A percentile compares a stretch with the other conserved stretches of the same genome.
Evolutionary conservation across 2,329 filamentous ascomycete genomes (phyloP).

Genomic region (Sodiomyces alkalinus): DNA sequence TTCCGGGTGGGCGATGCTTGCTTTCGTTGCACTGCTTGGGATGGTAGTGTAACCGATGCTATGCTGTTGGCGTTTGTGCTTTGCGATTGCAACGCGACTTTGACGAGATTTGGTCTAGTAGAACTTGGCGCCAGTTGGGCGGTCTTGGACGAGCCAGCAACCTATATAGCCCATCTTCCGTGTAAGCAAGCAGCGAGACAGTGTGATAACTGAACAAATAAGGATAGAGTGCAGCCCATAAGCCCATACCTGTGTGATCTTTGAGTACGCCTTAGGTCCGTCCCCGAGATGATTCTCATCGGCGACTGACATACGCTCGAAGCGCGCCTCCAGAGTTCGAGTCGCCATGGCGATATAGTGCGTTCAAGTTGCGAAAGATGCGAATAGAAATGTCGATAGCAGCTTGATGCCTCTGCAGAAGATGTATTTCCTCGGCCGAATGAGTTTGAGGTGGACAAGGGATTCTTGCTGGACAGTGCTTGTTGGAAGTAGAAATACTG

Average conservation of each 20-base stretch:
- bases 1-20: conserved; percentile 29
- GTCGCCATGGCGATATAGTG: conserved; percentile 62
- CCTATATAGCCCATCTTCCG: conserved; percentile 8
- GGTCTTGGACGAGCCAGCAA: conserved; percentile 27
- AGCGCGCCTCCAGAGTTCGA: conserved; percentile 67
- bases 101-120: conserved; percentile 69
- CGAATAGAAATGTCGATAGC: no score
- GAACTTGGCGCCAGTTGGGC: conserved; percentile 33
- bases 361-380: no score
- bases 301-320: conserved; percentile 78
- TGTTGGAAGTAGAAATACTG: no score
- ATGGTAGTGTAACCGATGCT: conserved; percentile 51
- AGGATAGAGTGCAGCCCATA: background rate
- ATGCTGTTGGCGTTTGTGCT: conserved; percentile 51
- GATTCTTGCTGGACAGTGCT: no score
- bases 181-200: no score
- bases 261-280: conserved; percentile 42
- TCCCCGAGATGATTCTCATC: conserved; percentile 65
- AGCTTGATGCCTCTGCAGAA: no score
- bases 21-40: conserved; percentile 46
- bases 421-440: no score
- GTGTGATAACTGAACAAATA: no score
- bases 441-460: no score
- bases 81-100: conserved; percentile 68
- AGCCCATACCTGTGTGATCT: conserved; percentile 57